Conservation (phyloP, 306 rosid genomes). For the Fragaria ananassa region DNA sequence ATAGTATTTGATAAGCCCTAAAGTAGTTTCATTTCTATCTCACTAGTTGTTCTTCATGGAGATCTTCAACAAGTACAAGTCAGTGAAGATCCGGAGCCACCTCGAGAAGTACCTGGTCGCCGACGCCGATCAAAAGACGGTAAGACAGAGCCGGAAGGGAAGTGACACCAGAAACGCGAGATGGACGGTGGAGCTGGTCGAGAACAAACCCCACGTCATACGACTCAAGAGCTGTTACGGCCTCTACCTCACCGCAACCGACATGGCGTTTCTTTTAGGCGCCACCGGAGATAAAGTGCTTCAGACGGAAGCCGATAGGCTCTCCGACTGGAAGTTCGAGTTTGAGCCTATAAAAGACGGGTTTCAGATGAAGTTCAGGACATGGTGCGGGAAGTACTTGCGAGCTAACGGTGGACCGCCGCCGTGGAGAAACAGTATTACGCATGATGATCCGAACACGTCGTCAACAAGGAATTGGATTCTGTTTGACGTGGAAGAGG, state of each 20-base stretch:
- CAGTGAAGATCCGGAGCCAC: conserved; percentile 66
- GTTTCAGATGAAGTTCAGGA: conserved; percentile 58
- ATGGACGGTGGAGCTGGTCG: conserved; percentile 60
- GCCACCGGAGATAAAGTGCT: conserved; percentile 57
- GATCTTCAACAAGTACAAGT: conserved; percentile 45
- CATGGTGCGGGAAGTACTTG: conserved; percentile 68
- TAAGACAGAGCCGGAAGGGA: conserved; percentile 63
- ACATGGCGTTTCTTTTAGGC: conserved; percentile 46
- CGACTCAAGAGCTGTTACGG: conserved; percentile 66
- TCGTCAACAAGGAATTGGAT: conserved; percentile 54
- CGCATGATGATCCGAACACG: conserved; percentile 55
- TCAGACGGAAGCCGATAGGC: conserved; percentile 28
- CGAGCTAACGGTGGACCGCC: conserved; percentile 78
- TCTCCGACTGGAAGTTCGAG: conserved; percentile 33
- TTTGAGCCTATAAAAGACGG: conserved; percentile 82
- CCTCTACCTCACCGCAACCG: conserved; percentile 52
- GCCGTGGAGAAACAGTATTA: conserved; percentile 79
- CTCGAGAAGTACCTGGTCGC: conserved; percentile 64
- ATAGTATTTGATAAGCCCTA: neutral
- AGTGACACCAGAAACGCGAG: conserved; percentile 32
- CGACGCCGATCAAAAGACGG: conserved; percentile 38
- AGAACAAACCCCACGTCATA: conserved; percentile 36
- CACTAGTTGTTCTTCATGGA: conserved; percentile 41
- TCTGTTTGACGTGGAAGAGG: conserved; percentile 61
- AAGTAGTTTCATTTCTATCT: neutral